phyloP scores from a whole-genome alignment of 208 protist species.

The Acanthamoeba lenticulata region DNA sequence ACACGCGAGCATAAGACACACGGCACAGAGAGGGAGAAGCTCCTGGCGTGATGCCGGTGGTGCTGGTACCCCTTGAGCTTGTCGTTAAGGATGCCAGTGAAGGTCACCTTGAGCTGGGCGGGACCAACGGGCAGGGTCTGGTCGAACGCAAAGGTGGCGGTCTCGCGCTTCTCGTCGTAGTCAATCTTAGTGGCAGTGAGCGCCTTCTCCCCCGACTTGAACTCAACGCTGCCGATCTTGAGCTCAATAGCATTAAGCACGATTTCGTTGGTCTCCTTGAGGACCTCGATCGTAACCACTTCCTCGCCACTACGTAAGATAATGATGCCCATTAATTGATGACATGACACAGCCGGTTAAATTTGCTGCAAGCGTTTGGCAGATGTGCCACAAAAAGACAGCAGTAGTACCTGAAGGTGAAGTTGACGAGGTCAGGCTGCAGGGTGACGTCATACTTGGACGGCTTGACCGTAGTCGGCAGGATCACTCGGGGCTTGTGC shows the following conservation, averaged over 20 bases:
- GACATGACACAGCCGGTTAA: neutral
- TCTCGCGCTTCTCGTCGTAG: constrained; percentile 72
- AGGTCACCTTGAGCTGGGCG: constrained; percentile 87
- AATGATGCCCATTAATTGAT: neutral
- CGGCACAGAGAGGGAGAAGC: neutral
- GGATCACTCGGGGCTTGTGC: constrained; percentile 68
- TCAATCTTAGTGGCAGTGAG: constrained; percentile 58
- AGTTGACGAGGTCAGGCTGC: constrained; percentile 77
- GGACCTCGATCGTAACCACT: constrained; percentile 31
- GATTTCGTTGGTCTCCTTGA: constrained; percentile 73
- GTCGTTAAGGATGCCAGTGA: constrained; percentile 92
- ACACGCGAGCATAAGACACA: neutral
- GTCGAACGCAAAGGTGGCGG: constrained; percentile 70
- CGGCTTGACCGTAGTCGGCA: constrained; percentile 82
- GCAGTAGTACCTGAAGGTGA: constrained; percentile 9
- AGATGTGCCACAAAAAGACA: neutral
- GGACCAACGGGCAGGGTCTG: constrained; percentile 65
- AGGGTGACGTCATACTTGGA: constrained; percentile 81
- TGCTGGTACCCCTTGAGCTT: constrained; percentile 86
- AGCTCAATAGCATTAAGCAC: constrained; percentile 78
- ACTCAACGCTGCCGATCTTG: constrained; percentile 66
- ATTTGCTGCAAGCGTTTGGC: neutral
- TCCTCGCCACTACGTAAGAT: constrained; percentile 15
- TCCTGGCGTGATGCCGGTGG: neutral
- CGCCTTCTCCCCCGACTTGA: neutral